Percentiles rank a stretch among this genome's conserved stretches.
phyloP scores from a whole-genome alignment of 2,329 filamentous ascomycete species.

The Aspergillus awamori region DNA sequence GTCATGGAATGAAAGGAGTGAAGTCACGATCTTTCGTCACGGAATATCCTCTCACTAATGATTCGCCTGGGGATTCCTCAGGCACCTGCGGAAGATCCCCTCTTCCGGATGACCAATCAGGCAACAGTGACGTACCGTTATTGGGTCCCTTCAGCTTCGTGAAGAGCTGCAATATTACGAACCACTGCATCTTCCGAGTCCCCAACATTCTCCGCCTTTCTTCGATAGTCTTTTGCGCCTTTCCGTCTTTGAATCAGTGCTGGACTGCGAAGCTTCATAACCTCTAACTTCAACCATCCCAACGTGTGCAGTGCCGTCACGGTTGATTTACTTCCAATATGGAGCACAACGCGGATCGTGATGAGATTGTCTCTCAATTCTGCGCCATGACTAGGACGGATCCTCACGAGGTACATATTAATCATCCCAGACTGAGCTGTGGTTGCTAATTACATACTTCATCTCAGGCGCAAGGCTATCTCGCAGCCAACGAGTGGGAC shows the following conservation, averaged over 20 bases:
- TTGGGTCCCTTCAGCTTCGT: conserved; percentile 12
- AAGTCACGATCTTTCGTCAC: background rate
- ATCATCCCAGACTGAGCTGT: background rate
- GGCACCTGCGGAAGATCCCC: conserved; percentile 28
- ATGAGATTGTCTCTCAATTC: conserved; percentile 56
- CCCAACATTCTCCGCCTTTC: background rate
- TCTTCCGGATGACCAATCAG: conserved; percentile 42
- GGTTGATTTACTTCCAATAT: conserved; percentile 28
- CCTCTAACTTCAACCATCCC: background rate
- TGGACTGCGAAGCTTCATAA: background rate
- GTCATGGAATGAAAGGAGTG: background rate
- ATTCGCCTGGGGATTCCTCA: conserved; percentile 17
- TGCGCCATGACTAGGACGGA: conserved; percentile 58
- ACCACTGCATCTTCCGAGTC: background rate
- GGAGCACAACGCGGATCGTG: conserved; percentile 41
- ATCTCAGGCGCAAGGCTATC: conserved; percentile 66
- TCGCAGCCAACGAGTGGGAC: conserved; percentile 68
- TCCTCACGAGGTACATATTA: conserved; percentile 49
- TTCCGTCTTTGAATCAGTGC: background rate
- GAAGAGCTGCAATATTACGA: background rate
- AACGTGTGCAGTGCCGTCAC: background rate
- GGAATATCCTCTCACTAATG: background rate
- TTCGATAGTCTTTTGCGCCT: background rate
- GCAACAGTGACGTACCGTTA: conserved; percentile 41
- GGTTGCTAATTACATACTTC: conserved; percentile 2